These are phyloP conservation scores for Ceratobasidium theobromae DNA, from an alignment of 1,284 basidiomycete genomes.

Conservation along the genomic window DNA sequence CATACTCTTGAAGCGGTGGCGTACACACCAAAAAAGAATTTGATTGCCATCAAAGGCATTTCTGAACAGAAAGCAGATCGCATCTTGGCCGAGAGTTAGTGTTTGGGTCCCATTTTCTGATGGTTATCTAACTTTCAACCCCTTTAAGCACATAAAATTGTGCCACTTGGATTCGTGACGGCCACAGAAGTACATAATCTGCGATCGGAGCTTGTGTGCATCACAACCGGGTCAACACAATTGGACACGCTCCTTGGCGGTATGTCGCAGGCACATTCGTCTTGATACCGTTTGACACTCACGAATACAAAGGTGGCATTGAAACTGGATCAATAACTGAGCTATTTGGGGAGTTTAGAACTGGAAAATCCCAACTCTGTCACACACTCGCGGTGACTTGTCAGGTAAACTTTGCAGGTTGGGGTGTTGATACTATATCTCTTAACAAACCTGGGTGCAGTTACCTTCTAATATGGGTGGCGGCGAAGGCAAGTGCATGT, in stretches of 20 bases:
- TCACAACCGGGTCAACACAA: constrained; percentile 96
- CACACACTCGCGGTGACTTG: constrained; percentile 98
- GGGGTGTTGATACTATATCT: too few relatives aligned
- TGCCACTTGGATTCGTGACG: constrained; percentile 97
- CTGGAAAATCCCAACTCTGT: constrained; percentile 97
- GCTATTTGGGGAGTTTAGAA: constrained; percentile 97
- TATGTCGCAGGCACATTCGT: constrained; percentile 42
- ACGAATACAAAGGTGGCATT: constrained; percentile 69
- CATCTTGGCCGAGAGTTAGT: constrained; percentile 85
- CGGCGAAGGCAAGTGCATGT: constrained; percentile 98
- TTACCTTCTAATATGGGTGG: constrained; percentile 97
- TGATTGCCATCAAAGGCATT: constrained; percentile 94
- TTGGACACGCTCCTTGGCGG: constrained; percentile 95
- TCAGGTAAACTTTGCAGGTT: too few relatives aligned
- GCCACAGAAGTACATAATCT: constrained; percentile 97
- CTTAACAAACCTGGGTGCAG: constrained; percentile 40
- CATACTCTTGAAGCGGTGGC: constrained; percentile 96
- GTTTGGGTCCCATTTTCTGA: neutral
- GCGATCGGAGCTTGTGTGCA: constrained; percentile 94
- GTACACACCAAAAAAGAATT: constrained; percentile 94
- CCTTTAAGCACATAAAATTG: constrained; percentile 83
- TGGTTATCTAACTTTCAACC: neutral
- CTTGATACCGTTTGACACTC: neutral
- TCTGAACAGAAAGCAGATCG: constrained; percentile 98
- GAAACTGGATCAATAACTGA: constrained; percentile 99